Evolutionary conservation across 2,329 filamentous ascomycete species (phyloP), one percentile per base, ranked within the genome.

Genomic region (Sclerotinia subarctica): DNA sequence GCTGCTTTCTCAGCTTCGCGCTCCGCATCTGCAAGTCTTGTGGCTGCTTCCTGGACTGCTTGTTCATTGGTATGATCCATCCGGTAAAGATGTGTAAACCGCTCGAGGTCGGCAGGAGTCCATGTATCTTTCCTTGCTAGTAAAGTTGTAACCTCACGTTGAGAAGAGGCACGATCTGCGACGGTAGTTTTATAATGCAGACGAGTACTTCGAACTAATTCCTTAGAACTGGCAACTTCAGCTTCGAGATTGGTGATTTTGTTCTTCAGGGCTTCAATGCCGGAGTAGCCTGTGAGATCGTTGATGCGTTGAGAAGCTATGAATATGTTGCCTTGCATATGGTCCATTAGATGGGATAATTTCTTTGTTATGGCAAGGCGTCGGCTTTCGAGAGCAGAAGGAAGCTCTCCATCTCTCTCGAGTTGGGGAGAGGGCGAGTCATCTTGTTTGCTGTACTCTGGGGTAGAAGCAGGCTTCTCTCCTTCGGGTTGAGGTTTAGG

Each of bases 51-150:
- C 35, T 85, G 82, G 46, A 98, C 94, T 44, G 88, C 88, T 70
- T 94, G 91, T 77, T 99, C 95, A 76, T 98, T 94, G 73, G 92
- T 86, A 79, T 99, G 95, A 80, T 99, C 95, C 66, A 89, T 90
- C 56, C 95, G 87, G 80, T 99, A 97, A 56, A 99, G 86, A 47
- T 88, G 85, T 69, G 96, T 99, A 83, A 99, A 99, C 67, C 94
- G 89, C 80, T 99, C 95, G 42, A 99, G 86, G 80, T 99, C 95
- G 1, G 82, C 78, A 0, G 94, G 89, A 0, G 89, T 88, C 95
- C 95, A 99, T 24, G 89, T 90, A 79, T 97, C 93, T 80, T 99
- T 98, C 68, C 95, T 88, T 70, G 97, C 94, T 10, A 99, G 86
- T 32, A 99, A 85, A 29, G 93, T 92, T 58, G 96, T 97, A 51